A percentile compares a stretch with the other conserved stretches of the same genome.
Evolutionary conservation across 441 rosid species (phyloP).

Genomic region (Geranium incanum): DNA sequence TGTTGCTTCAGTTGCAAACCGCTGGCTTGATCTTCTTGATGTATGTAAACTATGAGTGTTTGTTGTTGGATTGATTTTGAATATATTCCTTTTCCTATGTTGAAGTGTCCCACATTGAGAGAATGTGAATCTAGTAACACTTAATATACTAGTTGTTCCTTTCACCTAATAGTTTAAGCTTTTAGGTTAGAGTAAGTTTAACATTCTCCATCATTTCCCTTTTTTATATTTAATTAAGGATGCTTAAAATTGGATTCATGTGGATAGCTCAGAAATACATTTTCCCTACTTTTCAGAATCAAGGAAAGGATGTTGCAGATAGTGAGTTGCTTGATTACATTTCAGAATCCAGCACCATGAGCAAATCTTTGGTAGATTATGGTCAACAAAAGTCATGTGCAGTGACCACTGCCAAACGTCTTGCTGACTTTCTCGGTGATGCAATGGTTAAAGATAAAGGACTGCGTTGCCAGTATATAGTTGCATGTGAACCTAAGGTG

Average conservation of each 20-base stretch:
- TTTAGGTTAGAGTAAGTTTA: too few species aligned
- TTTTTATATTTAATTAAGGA: neutral
- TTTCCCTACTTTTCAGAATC: conserved; percentile 48
- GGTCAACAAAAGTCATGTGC: conserved; percentile 98
- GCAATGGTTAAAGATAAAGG: conserved; percentile 98
- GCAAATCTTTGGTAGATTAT: conserved; percentile 92
- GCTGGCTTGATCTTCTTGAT: conserved; percentile 99
- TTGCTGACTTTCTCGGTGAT: conserved; percentile 92
- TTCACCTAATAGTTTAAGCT: too few species aligned
- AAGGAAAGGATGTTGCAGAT: conserved; percentile 86
- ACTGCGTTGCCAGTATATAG: conserved; percentile 92
- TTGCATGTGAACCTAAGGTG: conserved; percentile 95
- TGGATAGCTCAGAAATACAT: conserved; percentile 16
- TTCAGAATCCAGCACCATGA: conserved; percentile 99
- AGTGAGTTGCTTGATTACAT: conserved; percentile 93
- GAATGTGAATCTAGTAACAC: too few species aligned
- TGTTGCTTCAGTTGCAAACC: conserved; percentile 92
- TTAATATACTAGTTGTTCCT: too few species aligned
- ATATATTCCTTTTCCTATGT: conserved; percentile 11
- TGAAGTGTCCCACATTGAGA: too few species aligned
- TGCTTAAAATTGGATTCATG: conserved; percentile 16
- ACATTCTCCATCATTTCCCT: neutral
- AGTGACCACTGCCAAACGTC: conserved; percentile 95
- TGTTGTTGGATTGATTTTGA: conserved; percentile 14
- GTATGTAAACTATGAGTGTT: conserved; percentile 35